Base-by-base conservation (phyloP, 2,329 filamentous ascomycete species). In the Sclerotinia subarctica region DNA sequence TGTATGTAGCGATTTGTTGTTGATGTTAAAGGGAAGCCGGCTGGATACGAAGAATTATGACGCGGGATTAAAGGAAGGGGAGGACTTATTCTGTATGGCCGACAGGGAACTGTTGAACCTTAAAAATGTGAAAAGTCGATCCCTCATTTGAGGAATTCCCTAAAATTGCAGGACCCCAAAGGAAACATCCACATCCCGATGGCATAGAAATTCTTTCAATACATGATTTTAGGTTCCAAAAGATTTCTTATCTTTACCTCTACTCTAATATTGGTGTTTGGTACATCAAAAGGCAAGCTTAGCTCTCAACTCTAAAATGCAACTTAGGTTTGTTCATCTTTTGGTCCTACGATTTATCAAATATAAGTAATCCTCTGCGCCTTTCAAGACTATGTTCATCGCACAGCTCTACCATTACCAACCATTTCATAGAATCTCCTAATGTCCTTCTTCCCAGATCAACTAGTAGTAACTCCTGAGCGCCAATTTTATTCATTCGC, bases 381-480 rank as follows among this genome's bases (percentile, higher is more conserved):
- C 54, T 52, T 24, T 42, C 15, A 47, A 24, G 24, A 62, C 38
- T 44, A 57, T 32, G 24, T 62, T 17, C 44, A 62, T 38, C 46
- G 46, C 47, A 67, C 26, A 15, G 26, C 44, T 67, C 65, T n/a
- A 56, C 49, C 47, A 46, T 67, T 42, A 42, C 38, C 38, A 42
- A 42, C 44, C 21, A 1, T 8, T 38, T 51, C 29, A 62, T 29
- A 38, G 21, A 51, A 26, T 62, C 46, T 62, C 46, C 32, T 62
- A 15, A 51, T 38, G 29, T 21, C 47, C 59, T 35, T 62, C 58
- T 62, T 38, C 46, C 59, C 46, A 38, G 17, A 51, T 51, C 32
- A 62, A 62, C 46, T 63, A 51, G n/a, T 21, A 38, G 46, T 52
- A 63, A 63, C 59, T 63, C 65, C 65, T 60, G 17, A 54, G 51